Conservation (phyloP, 805 yeast species). For the Metschnikowia continentalis region DNA sequence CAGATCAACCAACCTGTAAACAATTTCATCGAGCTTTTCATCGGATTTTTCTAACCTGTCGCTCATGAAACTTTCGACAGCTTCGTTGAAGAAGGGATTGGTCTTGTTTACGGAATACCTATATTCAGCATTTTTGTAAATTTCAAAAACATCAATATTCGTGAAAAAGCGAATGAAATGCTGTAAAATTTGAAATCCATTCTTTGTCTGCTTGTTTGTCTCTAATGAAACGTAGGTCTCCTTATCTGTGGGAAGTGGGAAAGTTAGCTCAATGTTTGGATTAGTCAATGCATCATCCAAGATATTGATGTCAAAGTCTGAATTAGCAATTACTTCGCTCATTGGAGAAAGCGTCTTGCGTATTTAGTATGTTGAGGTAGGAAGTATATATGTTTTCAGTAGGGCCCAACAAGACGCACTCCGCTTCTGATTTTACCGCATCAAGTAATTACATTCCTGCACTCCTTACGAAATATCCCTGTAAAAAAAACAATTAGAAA, state of each 20-base stretch:
- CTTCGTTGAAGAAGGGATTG: constrained; percentile 24
- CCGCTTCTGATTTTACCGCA: constrained; percentile 2
- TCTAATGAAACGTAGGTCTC: constrained; percentile 27
- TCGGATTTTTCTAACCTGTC: constrained; percentile 30
- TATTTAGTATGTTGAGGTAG: not conserved
- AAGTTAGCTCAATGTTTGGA: constrained; percentile 31
- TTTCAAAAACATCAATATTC: constrained; percentile 24
- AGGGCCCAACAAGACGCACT: constrained; percentile 5
- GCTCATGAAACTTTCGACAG: constrained; percentile 28
- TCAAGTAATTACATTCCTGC: constrained; percentile 4
- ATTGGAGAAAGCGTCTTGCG: not conserved
- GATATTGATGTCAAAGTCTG: constrained; percentile 36
- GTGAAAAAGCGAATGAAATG: constrained; percentile 31
- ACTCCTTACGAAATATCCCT: not conserved
- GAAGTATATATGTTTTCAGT: not conserved
- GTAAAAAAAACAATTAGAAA: not conserved
- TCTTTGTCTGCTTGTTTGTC: constrained; percentile 26
- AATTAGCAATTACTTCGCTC: constrained; percentile 3
- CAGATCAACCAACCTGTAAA: constrained; percentile 31
- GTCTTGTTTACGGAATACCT: constrained; percentile 32
- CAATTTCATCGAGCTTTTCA: constrained; percentile 32
- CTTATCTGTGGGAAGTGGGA: constrained; percentile 38
- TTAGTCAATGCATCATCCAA: constrained; percentile 28
- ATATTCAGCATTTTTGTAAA: constrained; percentile 34
- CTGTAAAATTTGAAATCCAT: constrained; percentile 24